A percentile compares a stretch with the other conserved stretches of the same genome.
These are phyloP conservation scores for Colletotrichum filicis DNA, from an alignment of 2,329 filamentous ascomycete genomes.

Conservation along the genomic window DNA sequence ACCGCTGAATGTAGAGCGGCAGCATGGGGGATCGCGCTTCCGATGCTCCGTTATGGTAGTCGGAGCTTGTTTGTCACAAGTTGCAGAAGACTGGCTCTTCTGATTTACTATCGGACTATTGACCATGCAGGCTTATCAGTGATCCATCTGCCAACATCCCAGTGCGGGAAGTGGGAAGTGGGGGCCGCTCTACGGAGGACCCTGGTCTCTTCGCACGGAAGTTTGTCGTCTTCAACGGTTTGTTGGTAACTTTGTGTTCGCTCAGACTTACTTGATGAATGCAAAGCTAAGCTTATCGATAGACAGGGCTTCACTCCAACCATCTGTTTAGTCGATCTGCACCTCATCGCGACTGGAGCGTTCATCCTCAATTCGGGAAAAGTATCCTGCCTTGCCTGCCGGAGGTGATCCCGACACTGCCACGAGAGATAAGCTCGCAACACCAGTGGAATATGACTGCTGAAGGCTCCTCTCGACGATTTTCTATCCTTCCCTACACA, in stretches of 20 bases:
- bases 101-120: conserved; percentile 14
- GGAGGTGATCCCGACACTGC: neutral
- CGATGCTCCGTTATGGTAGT: neutral
- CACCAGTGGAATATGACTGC: neutral
- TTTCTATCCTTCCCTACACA: neutral
- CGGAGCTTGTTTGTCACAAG: neutral
- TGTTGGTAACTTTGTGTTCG: neutral
- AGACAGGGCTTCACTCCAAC: neutral
- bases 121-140: conserved; percentile 18
- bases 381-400: neutral
- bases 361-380: neutral
- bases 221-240: neutral
- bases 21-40: neutral
- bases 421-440: neutral
- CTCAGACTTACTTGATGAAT: too few species aligned
- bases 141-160: neutral
- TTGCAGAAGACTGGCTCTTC: neutral
- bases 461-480: neutral
- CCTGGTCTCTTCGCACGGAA: neutral
- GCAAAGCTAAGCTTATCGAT: neutral
- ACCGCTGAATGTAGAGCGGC: neutral
- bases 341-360: neutral
- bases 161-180: conserved; percentile 11
- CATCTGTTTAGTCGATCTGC: neutral
- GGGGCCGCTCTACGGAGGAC: neutral